Base-by-base conservation (phyloP, 371 early-diverging fungal species). In the Actinomucor elegans region DNA sequence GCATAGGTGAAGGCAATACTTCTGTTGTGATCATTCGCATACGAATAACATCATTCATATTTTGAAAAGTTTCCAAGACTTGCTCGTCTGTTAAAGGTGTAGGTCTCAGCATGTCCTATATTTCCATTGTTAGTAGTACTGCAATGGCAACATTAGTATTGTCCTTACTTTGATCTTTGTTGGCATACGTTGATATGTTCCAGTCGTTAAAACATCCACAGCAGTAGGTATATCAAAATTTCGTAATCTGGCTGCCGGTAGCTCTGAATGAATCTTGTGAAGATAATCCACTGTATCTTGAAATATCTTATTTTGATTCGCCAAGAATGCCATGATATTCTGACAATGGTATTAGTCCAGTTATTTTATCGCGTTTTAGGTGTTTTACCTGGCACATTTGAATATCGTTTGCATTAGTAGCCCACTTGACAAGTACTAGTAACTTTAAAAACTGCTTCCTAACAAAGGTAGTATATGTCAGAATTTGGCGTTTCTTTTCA, bases 161-260 rank as follows among this genome's bases (percentile, higher is more conserved):
- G n/a, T 17, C 21, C 15, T 37, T 70, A 74, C 78, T 64, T 78
- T 62, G 27, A 67, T 63, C 42, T 74, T 73, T 11, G 73, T 67
- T 4, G 90, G 90, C 60, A 91, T 73, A 4, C 86, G 83, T 44
- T 83, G 83, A 56, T 89, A 88, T 8, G 83, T 75, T 36, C 91
- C 89, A 10, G 88, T 88, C 1, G 87, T 85, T 38, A 89, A 70
- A 12, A 89, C 81, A 59, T 91, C 90, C 5, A 89, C 83, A 1
- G 91, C 89, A 18, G 83, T 88, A 34, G 75, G 66, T 45, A 91
- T 81, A 63, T 91, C 91, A 56, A 84, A 89, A 66, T 88, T 86
- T 28, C 89, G 75, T 49, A 89, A 74, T 54, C 90, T 77, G 33
- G 88, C 88, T 55, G 80, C 78, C 28, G 84, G 83, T 61, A 90